Evolutionary conservation across 2,329 filamentous ascomycete genomes (phyloP).

Genomic region (Dactylellina haptotyla): DNA sequence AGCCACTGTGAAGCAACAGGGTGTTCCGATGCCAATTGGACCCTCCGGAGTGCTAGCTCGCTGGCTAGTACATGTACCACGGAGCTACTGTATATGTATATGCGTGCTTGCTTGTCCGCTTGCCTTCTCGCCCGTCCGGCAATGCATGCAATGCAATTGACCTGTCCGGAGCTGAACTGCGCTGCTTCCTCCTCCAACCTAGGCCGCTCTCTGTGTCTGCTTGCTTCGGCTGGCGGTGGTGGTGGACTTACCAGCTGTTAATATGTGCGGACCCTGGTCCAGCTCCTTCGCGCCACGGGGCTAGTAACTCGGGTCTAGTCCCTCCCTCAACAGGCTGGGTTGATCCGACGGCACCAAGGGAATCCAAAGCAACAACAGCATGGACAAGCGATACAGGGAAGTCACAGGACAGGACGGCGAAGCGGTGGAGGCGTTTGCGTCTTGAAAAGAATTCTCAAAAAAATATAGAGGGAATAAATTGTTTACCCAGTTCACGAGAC

Average conservation of each 20-base stretch:
- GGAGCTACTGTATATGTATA: no score
- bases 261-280: slow-evolving; percentile 14
- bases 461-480: no score
- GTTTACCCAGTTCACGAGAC: no score
- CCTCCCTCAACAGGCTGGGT: slow-evolving; percentile 32
- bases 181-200: no score
- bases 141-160: no score
- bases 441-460: no score
- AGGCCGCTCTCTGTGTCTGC: no score
- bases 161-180: no score
- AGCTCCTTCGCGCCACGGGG: slow-evolving; percentile 48
- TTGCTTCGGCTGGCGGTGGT: no score
- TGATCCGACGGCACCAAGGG: slow-evolving; percentile 17
- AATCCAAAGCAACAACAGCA: slow-evolving; percentile 39
- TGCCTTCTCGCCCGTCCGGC: no score
- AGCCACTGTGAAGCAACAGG: slow-evolving; percentile 40
- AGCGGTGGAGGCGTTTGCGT: no score
- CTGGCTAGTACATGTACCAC: no score
- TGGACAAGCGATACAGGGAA: slow-evolving; percentile 44
- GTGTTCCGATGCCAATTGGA: slow-evolving; percentile 9
- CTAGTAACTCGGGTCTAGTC: slow-evolving; percentile 31
- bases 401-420: slow-evolving; percentile 27
- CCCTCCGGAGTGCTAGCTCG: background rate
- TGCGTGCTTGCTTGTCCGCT: background rate
- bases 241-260: slow-evolving; percentile 2